Base-by-base conservation (phyloP, 257 asterid species). In the Jasminum sambac region DNA sequence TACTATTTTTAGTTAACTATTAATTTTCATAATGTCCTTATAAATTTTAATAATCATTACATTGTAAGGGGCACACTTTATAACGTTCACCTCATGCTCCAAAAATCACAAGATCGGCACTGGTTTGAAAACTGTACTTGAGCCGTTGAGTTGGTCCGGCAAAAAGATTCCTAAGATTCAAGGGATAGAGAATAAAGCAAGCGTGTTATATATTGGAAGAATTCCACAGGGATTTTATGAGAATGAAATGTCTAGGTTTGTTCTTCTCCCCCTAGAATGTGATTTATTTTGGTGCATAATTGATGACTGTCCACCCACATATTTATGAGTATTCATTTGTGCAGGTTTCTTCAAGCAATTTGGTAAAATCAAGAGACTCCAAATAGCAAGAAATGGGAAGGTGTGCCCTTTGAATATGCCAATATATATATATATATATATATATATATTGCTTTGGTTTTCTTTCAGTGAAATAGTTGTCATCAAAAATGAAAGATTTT, bases 161-260 rank as follows among this genome's bases (percentile, higher is more conserved):
- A 7, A 81, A 85, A 66, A 76, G 68, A 68, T 79, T 34, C 88
- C 86, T 4, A 84, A 71, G 63, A 63, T 66, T 58, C 90, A 83
- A 63, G 68, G 14, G 6, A 69, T 67, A 64, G 95, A 87, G 57
- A 83, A 62, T 55, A 89, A 86, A 83, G 78, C 94, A 42, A 82
- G 93, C 2, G 90, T 89, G 36, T 48, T 95, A 78, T 89, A 91
- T 74, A 84, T 95, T 65, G 99, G 99, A 30, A 87, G 99, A 80
- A 89, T 95, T 64, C 99, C 99, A 0, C 99, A 95, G 73, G 99
- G 99, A 2, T 91, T 95, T 74, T 95, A 91, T 65, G 99, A 95
- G 90, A 68, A 83, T 70, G 98, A 95, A 70, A 91, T 95, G 96
- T 92, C 89, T n/a, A 85, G 98, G 98, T 93, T 30, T 38, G 79